These are phyloP conservation scores for Salvia rosmarinus DNA, from an alignment of 257 asterid genomes.

Conservation along the genomic window DNA sequence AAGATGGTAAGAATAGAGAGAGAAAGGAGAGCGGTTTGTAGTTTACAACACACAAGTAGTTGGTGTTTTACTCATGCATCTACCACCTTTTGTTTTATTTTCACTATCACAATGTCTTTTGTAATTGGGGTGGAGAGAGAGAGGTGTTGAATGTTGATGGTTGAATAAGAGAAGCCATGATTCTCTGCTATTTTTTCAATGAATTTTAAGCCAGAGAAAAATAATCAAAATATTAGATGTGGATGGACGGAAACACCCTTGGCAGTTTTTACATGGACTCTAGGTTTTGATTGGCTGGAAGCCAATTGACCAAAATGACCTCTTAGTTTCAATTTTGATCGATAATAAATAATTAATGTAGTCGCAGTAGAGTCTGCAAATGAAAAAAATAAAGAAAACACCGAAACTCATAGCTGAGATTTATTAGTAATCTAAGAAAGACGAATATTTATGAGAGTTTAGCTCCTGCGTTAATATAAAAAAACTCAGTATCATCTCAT, in stretches of 20 bases:
- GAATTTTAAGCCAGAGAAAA: neutral
- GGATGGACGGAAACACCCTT: constrained; percentile 32
- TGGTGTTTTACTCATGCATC: constrained; percentile 89
- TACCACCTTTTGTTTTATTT: constrained; percentile 87
- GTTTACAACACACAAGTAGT: constrained; percentile 44
- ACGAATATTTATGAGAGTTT: too few species aligned
- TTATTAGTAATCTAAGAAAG: too few species aligned
- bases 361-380: too few species aligned
- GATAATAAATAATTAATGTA: too few species aligned
- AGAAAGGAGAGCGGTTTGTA: constrained; percentile 40
- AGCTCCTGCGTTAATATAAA: too few species aligned
- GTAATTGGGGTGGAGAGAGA: constrained; percentile 46
- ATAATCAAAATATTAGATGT: neutral
- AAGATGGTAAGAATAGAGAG: constrained; percentile 45
- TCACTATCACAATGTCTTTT: constrained; percentile 33
- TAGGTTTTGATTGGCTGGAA: constrained; percentile 18
- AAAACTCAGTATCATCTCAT: too few species aligned
- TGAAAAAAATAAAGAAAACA: too few species aligned
- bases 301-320: constrained; percentile 34
- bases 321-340: neutral
- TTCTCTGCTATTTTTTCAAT: constrained; percentile 27
- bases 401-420: too few species aligned
- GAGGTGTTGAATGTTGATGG: constrained; percentile 50
- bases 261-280: constrained; percentile 24
- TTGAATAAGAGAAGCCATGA: constrained; percentile 30